phyloP scores from a whole-genome alignment of 352 stramenopile genomes.

The Pythium periplocum region DNA sequence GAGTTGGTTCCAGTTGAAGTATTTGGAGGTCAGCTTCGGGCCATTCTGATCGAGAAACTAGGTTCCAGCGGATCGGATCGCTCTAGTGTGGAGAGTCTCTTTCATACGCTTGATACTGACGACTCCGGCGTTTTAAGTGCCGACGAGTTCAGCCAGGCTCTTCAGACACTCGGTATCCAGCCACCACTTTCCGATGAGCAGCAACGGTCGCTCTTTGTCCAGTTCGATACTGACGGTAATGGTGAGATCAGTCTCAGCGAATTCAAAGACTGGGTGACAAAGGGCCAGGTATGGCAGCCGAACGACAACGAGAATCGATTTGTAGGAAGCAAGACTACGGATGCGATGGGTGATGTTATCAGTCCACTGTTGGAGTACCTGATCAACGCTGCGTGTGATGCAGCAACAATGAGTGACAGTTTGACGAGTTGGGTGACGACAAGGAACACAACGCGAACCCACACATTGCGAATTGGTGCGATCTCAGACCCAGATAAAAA shows the following conservation, averaged over 20 bases:
- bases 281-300: constrained; percentile 53
- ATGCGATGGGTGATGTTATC: background rate
- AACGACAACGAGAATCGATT: background rate
- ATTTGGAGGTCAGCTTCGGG: constrained; percentile 56
- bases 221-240: constrained; percentile 71
- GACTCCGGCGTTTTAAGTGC: constrained; percentile 47
- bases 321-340: background rate
- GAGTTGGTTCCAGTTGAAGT: constrained; percentile 38
- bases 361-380: constrained; percentile 1
- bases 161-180: constrained; percentile 44
- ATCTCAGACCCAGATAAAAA: no score
- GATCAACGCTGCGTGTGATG: constrained; percentile 4
- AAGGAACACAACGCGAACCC: no score
- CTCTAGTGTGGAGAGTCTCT: constrained; percentile 36
- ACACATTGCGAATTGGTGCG: no score
- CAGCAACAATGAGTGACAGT: background rate
- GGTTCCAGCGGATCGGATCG: constrained; percentile 30
- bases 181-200: constrained; percentile 46
- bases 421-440: no score
- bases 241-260: constrained; percentile 60
- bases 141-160: constrained; percentile 50
- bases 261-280: constrained; percentile 64
- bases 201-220: constrained; percentile 35
- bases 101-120: constrained; percentile 53
- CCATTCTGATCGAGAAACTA: constrained; percentile 62